These are phyloP conservation scores for Rhododendron simsii DNA, from an alignment of 148 eudicot genomes.

Conservation along the genomic window DNA sequence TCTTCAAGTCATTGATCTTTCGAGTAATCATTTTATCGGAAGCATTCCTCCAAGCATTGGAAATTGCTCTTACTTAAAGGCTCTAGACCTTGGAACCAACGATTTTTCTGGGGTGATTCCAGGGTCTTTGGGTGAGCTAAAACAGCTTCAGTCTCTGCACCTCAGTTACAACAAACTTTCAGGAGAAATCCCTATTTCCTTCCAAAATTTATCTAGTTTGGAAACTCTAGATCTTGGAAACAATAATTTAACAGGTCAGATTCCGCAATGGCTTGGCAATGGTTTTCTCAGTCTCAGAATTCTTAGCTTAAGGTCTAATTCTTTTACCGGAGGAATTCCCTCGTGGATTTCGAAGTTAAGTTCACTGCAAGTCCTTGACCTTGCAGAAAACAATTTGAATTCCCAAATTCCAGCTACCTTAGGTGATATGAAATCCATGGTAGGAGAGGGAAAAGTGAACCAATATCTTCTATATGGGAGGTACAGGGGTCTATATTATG, in stretches of 20 bases:
- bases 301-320: slow-evolving; percentile 22
- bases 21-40: slow-evolving; percentile 21
- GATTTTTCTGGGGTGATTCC: slow-evolving; percentile 21
- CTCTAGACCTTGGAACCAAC: slow-evolving; percentile 25
- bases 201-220: slow-evolving; percentile 23
- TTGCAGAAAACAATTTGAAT: slow-evolving; percentile 27
- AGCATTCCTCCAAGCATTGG: slow-evolving; percentile 25
- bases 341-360: slow-evolving; percentile 14
- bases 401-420: slow-evolving; percentile 31
- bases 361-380: slow-evolving; percentile 39
- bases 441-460: slow-evolving; percentile 13
- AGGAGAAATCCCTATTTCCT: slow-evolving; percentile 18
- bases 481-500: slow-evolving; percentile 21
- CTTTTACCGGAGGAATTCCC: slow-evolving; percentile 12
- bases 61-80: slow-evolving; percentile 19
- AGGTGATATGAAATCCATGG: slow-evolving; percentile 25
- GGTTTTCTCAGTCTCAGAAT: slow-evolving; percentile 23
- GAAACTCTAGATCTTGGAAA: slow-evolving; percentile 32
- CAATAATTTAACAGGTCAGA: slow-evolving; percentile 23
- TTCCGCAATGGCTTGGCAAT: slow-evolving; percentile 26
- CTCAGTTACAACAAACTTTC: slow-evolving; percentile 28
- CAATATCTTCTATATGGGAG: slow-evolving; percentile 16
- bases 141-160: slow-evolving; percentile 29
- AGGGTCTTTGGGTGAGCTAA: slow-evolving; percentile 23
- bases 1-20: slow-evolving; percentile 16